A percentile compares a stretch with the other conserved stretches of the same genome.
Evolutionary conservation across 1,139 yeast species (phyloP).

Genomic region (Kodamaea derodonti): DNA sequence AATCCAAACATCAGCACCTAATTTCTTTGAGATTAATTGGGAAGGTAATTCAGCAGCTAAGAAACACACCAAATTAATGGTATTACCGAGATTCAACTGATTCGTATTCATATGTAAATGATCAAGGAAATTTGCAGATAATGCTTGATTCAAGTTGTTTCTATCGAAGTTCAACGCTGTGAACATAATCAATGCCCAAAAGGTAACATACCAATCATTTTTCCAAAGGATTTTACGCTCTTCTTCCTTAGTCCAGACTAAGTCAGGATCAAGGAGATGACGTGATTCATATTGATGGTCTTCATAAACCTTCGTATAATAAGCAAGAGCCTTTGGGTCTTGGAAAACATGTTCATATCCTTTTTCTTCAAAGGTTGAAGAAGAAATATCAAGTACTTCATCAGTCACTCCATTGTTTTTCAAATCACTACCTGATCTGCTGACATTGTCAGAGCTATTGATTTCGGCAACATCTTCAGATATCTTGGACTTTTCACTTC

Average conservation of each 20-base stretch:
- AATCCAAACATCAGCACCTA: conserved; percentile 54
- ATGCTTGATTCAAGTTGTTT: conserved; percentile 47
- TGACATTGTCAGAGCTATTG: not conserved
- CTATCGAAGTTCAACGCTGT: conserved; percentile 51
- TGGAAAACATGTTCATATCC: conserved; percentile 11
- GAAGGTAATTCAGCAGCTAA: conserved; percentile 54
- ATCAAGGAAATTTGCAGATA: conserved; percentile 43
- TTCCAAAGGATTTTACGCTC: conserved; percentile 38
- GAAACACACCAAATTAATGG: conserved; percentile 42
- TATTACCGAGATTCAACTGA: conserved; percentile 47
- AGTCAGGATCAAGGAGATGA: conserved; percentile 40
- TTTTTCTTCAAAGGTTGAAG: conserved; percentile 5
- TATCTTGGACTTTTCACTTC: not conserved
- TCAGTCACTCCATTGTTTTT: not conserved
- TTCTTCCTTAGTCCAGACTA: conserved; percentile 43
- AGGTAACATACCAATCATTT: conserved; percentile 42
- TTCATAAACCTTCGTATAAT: conserved; percentile 40
- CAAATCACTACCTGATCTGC: not conserved
- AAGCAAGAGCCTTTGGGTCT: conserved; percentile 40
- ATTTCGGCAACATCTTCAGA: not conserved
- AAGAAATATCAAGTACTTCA: conserved; percentile 4
- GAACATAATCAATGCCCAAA: conserved; percentile 49
- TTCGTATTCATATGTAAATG: conserved; percentile 43
- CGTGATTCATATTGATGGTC: conserved; percentile 42
- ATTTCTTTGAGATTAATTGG: conserved; percentile 46